These are phyloP conservation scores for Rhizopogon sp. DNA, from an alignment of 768 basidiomycete genomes.

Conservation along the genomic window DNA sequence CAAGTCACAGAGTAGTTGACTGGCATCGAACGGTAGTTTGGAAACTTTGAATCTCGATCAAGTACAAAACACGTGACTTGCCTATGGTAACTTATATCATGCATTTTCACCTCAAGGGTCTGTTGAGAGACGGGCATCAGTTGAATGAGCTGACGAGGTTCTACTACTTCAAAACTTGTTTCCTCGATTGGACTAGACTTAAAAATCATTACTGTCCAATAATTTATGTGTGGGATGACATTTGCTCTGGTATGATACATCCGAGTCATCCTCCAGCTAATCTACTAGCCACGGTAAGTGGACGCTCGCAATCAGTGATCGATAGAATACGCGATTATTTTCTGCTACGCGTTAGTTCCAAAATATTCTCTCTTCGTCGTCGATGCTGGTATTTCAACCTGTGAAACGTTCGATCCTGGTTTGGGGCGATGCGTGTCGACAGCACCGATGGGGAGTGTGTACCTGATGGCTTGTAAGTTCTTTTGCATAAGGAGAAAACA, in stretches of 20 bases:
- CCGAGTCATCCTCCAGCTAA: neutral
- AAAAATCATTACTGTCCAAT: no score
- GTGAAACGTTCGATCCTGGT: constrained; percentile 18
- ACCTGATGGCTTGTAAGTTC: constrained; percentile 39
- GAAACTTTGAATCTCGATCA: no score
- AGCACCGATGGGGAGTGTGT: constrained; percentile 84
- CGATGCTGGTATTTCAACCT: constrained; percentile 14
- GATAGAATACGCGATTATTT: neutral
- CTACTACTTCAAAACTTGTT: no score
- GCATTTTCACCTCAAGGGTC: no score
- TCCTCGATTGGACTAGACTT: no score
- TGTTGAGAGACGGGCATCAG: no score
- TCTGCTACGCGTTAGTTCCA: neutral
- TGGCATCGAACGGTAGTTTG: no score
- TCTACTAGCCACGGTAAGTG: neutral
- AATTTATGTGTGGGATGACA: neutral
- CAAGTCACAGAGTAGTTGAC: no score
- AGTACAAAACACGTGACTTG: neutral
- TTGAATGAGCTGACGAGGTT: no score
- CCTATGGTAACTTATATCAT: no score
- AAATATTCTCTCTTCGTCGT: constrained; percentile 33
- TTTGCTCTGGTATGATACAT: neutral
- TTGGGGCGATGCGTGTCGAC: constrained; percentile 90
- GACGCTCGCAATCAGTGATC: neutral
- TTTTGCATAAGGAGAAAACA: neutral